Evolutionary conservation across 805 yeast species (phyloP), one percentile per base, ranked within the genome.

Genomic region (Candida pseudoglaebosa): DNA sequence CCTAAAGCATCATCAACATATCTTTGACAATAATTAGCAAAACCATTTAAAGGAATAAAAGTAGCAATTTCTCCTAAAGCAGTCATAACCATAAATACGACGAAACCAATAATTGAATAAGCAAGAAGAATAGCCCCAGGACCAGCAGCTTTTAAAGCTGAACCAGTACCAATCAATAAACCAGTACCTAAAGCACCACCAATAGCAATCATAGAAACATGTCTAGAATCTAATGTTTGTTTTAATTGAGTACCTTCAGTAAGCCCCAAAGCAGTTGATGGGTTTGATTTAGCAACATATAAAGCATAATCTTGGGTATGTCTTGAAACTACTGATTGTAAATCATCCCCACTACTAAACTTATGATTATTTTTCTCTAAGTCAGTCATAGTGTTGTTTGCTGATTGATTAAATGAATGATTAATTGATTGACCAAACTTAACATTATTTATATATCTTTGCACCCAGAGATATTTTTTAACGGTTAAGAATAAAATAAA

Each of bases 101-200:
- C 64, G 20, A 79, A 53, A n/a, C 95, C 95, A 48, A 85, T 80
- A 37, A 80, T 56, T 5, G 80, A 59, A 54, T 85, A 87, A 3
- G 87, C 76, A 37, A 85, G 71, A 31, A 85, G 68, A 33, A 77
- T 67, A 37, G 79, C 66, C 19, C 72, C 83, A 2, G 83, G 91
- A 5, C 95, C 95, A 10, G 86, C 88, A 9, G 70, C 57, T n/a
- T 71, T 67, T 39, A 85, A 67, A 1, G 90, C 80, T 12, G 78
- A 63, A 40, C 89, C 88, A 2, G 90, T 82, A 51, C 90, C 88
- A 48, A 85, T 81, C 47, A 85, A 66, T 40, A 85, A 68, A 41
- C 54, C 95, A 1, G 93, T 84, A 40, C 93, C 93, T 37, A 85
- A 62, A 6, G 91, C 85, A 48, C 93, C 91, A 48, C 93, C 95